phyloP scores from a whole-genome alignment of 1,284 basidiomycete genomes.

The Naganishia sp. region DNA sequence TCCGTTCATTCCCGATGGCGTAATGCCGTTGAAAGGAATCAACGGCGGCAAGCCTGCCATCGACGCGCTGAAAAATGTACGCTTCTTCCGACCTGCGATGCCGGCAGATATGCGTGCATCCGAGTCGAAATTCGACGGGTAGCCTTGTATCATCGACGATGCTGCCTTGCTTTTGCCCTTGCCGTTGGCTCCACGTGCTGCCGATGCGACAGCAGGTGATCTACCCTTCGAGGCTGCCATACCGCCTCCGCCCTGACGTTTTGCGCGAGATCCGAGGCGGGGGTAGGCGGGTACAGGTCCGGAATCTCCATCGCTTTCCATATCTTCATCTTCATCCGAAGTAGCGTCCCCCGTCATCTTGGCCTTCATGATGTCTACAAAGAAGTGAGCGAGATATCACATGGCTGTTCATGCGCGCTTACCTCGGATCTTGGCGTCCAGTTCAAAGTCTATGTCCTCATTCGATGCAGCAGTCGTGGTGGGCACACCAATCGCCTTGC shows the following conservation, averaged over 20 bases:
- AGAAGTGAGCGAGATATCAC: not conserved
- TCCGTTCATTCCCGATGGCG: not conserved
- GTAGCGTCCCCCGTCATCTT: slow-evolving; percentile 28
- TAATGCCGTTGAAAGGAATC: slow-evolving; percentile 5
- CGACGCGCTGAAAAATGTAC: slow-evolving; percentile 28
- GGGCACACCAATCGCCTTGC: slow-evolving; percentile 45
- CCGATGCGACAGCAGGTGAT: not conserved
- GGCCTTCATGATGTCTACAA: slow-evolving; percentile 28
- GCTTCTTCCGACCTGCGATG: slow-evolving; percentile 18
- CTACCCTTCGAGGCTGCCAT: slow-evolving; percentile 18
- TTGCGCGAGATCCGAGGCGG: slow-evolving; percentile 16
- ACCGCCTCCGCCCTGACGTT: slow-evolving; percentile 20
- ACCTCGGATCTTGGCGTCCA: slow-evolving; percentile 51
- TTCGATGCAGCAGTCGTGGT: slow-evolving; percentile 39
- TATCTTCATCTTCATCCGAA: slow-evolving; percentile 31
- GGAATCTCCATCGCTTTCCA: slow-evolving; percentile 25
- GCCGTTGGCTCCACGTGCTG: slow-evolving; percentile 13
- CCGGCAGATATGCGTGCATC: slow-evolving; percentile 22
- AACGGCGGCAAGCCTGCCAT: slow-evolving; percentile 22
- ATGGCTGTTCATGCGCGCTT: slow-evolving; percentile 30
- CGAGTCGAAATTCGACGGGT: slow-evolving; percentile 20
- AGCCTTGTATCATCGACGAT: slow-evolving; percentile 25
- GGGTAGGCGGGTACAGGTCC: slow-evolving; percentile 11
- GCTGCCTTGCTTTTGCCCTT: slow-evolving; percentile 22
- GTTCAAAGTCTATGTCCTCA: slow-evolving; percentile 51